Evolutionary conservation across 1,284 basidiomycete species (phyloP).

Genomic region (Pholiota adiposa): DNA sequence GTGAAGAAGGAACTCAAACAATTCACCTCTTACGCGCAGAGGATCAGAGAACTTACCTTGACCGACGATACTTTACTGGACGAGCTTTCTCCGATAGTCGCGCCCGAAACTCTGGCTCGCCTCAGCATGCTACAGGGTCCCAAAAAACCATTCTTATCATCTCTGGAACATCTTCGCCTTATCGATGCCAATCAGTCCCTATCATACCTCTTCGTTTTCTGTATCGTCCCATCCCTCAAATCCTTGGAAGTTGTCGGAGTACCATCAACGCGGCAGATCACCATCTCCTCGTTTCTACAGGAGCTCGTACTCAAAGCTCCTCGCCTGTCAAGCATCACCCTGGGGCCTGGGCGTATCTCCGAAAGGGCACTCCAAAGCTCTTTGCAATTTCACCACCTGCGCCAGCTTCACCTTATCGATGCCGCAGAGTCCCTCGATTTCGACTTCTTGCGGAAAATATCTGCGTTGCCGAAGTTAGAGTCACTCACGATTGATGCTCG

Average conservation of each 20-base stretch:
- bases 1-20: too few species aligned
- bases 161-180: constrained; percentile 3
- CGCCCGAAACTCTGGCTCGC: not conserved
- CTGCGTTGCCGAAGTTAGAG: not conserved
- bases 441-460: not conserved
- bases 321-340: not conserved
- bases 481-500: constrained; percentile 1
- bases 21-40: too few species aligned
- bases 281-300: not conserved
- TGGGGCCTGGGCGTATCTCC: not conserved
- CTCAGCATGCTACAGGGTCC: not conserved
- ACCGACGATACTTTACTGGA: too few species aligned
- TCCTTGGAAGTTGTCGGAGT: not conserved
- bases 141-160: not conserved
- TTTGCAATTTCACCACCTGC: not conserved
- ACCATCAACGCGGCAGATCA: not conserved
- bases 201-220: not conserved
- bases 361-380: not conserved
- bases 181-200: not conserved
- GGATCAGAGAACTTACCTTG: too few species aligned
- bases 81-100: too few species aligned
- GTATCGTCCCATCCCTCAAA: not conserved
- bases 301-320: not conserved
- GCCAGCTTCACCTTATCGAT: not conserved
- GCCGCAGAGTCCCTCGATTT: not conserved